Conservation (phyloP, 2,329 filamentous ascomycete species). For the Ophiosphaerella narmari region DNA sequence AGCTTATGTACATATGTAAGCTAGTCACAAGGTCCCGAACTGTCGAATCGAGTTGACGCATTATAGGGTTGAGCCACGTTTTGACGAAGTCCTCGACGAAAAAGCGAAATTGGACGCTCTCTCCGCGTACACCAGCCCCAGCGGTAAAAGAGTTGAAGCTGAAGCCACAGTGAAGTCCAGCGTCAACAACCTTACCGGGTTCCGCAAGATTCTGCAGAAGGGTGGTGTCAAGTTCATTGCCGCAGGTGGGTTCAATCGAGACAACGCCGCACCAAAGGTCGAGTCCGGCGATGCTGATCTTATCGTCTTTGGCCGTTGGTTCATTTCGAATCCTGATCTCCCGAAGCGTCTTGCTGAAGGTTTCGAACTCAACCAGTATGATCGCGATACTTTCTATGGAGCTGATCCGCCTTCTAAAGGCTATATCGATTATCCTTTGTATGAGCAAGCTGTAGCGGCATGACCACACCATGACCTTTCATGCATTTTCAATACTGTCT, state of each 20-base stretch:
- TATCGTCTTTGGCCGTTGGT: conserved; percentile 52
- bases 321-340: conserved; percentile 55
- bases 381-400: conserved; percentile 53
- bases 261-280: conserved; percentile 56
- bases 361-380: conserved; percentile 46
- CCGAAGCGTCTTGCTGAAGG: conserved; percentile 49
- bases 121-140: conserved; percentile 38
- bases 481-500: conserved; percentile 13
- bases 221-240: conserved; percentile 60
- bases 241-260: conserved; percentile 59
- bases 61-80: conserved; percentile 42
- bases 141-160: conserved; percentile 34
- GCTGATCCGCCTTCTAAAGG: conserved; percentile 44
- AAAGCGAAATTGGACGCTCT: conserved; percentile 47
- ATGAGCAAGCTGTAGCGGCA: conserved; percentile 20
- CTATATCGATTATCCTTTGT: conserved; percentile 50
- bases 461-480: conserved; percentile 10
- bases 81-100: conserved; percentile 44
- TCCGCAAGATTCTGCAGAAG: conserved; percentile 54
- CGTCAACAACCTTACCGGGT: conserved; percentile 35
- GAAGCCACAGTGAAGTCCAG: conserved; percentile 34
- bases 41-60: conserved; percentile 6
- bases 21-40: neutral
- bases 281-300: conserved; percentile 48
- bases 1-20: conserved; percentile 45